Conservation (phyloP, 306 rosid genomes). For the Oxytropis ochrocephala region DNA sequence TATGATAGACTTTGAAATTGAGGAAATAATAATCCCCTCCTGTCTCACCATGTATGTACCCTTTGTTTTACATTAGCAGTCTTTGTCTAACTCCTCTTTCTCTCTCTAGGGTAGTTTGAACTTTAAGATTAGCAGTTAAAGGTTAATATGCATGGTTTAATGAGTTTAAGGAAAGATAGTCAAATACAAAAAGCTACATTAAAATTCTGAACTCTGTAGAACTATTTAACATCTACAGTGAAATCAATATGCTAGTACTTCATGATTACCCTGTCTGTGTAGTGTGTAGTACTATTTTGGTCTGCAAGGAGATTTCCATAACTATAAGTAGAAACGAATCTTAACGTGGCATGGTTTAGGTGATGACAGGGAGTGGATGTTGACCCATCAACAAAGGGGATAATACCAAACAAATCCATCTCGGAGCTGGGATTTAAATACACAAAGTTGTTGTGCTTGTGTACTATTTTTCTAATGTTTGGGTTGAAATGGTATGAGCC, state of each 20-base stretch:
- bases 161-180: slow-evolving; percentile 5
- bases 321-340: slow-evolving; percentile 56
- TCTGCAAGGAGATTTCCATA: slow-evolving; percentile 27
- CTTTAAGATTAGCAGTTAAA: slow-evolving; percentile 10
- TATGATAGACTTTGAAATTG: slow-evolving; percentile 5
- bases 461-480: slow-evolving; percentile 35
- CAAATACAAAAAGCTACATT: slow-evolving; percentile 15
- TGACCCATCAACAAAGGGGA: slow-evolving; percentile 77
- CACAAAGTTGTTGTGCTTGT: slow-evolving; percentile 47
- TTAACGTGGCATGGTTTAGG: slow-evolving; percentile 74
- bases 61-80: not conserved
- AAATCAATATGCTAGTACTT: not conserved
- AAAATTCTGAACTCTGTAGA: slow-evolving; percentile 14
- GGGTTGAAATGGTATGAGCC: slow-evolving; percentile 52
- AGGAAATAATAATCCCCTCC: not conserved
- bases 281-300: not conserved
- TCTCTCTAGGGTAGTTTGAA: slow-evolving; percentile 13
- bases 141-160: slow-evolving; percentile 1
- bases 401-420: slow-evolving; percentile 75
- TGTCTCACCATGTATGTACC: not conserved
- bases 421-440: slow-evolving; percentile 26
- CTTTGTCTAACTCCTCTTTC: not conserved
- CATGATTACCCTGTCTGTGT: slow-evolving; percentile 9
- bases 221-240: not conserved
- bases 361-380: slow-evolving; percentile 84